Evolutionary conservation across 78 protist genomes (phyloP), one percentile per base, ranked within the genome.

Genomic region (Pigoraptor vietnamica): DNA sequence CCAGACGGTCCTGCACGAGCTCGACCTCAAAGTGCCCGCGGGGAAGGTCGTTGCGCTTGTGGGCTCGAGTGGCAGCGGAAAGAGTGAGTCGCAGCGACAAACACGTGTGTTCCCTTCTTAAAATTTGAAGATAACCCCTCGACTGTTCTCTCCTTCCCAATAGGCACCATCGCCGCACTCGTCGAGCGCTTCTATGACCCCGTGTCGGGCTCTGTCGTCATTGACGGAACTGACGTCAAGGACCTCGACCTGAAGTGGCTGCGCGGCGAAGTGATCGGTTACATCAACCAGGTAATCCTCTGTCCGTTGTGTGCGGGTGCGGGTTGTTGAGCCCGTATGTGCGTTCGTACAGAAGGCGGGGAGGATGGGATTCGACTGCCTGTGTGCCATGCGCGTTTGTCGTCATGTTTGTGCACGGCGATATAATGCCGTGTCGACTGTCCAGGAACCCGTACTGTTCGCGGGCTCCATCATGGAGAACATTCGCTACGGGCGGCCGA

Each of bases 31-130:
- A 2, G 37, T 95, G 2, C 37, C 9, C 23, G 87, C 95, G 19
- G 98, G 98, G 38, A 55, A 88, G 24, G 79, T 91, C 23, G 90
- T 95, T 23, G 98, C 98, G 1, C 84, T 98, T 32, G 98, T 96
- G 24, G 99, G 98, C 33, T 88, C 89, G 6, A 88, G 92, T 1
- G 99, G 99, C 33, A 89, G 97, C 86, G 98, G 98, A 35, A 97
- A 97, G 93, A 39, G n/a, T n/a, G n/a, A n/a, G n/a, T n/a, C n/a
- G n/a, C n/a, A n/a, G n/a, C n/a, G n/a, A n/a, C n/a, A n/a, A n/a
- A n/a, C n/a, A n/a, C n/a, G n/a, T n/a, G n/a, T n/a, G n/a, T n/a
- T n/a, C n/a, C n/a, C n/a, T n/a, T n/a, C n/a, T n/a, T n/a, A n/a
- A n/a, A n/a, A n/a, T n/a, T n/a, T n/a, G n/a, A n/a, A n/a, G n/a